Base-by-base conservation (phyloP, 2,329 filamentous ascomycete genomes). In the Exserohilum turcica region DNA sequence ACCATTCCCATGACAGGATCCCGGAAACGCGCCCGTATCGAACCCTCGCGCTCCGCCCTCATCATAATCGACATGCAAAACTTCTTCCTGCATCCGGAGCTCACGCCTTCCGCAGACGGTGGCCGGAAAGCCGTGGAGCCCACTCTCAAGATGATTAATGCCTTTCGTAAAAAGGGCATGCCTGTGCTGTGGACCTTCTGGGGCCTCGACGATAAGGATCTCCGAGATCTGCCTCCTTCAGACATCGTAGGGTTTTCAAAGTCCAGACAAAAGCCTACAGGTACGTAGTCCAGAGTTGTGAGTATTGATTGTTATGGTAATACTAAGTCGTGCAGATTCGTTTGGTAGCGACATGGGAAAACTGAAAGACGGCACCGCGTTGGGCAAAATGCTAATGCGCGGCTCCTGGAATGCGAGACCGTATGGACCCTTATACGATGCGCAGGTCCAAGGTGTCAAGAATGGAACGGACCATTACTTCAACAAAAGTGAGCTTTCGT, bases 31-130 rank as follows among this genome's bases (percentile, higher is more conserved):
- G 56, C 56, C 9, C 46, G 51, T 18, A 59, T 61, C 29, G 59
- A 61, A 43, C 72, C 70, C 3, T 60, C 67, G 29, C 68, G 66
- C 53, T 70, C 71, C 2, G 65, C 70, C 5, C 65, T 75, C 12
- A 58, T 74, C 42, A 67, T 75, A 50, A 69, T 75, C 54, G 71
- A 74, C 57, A 75, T 74, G 72, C 73, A 75, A 45, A 74, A 74
- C 45, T 73, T 69, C 57, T 75, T 75, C 54, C 59, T 75, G 21
- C 55, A 60, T 32, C 56, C 55, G 3, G 43, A 61, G n/a, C 45
- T 63, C 10, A 54, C 46, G 9, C 52, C 57, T 5, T 37, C 27
- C n/a, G 56, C 53, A 5, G 47, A 43, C 9, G 54, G 43, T 3
- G 54, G 60, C 5, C 44, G 60, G 6, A 48, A 43, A 38, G 60